Base-by-base conservation (phyloP, 169 alveolate species). In the Eimeria maxima region DNA sequence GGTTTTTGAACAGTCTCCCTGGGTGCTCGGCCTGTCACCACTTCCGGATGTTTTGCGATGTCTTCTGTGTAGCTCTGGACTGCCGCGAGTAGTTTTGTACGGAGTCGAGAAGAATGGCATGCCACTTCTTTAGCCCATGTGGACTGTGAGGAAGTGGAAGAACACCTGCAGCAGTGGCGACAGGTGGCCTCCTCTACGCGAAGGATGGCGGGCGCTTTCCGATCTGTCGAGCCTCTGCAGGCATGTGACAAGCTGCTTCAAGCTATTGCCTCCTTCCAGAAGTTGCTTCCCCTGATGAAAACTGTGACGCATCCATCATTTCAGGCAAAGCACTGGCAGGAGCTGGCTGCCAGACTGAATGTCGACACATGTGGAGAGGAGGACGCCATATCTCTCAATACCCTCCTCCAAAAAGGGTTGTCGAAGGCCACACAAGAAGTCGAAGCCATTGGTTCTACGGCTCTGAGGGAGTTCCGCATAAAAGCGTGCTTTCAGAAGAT, bases 401-500 rank as follows among this genome's bases (percentile, higher is more conserved):
- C 71, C 86, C 96, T 90, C 95, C 97, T 33, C 67, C 96, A 87
- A 67, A 95, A 60, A 90, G 96, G 60, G 83, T 96, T 74, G 95
- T 87, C 91, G 93, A 96, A 84, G 83, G 80, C 63, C 96, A 94
- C 91, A 93, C 98, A 24, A 92, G 96, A 74, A 81, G 91, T 86
- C 89, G 94, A 80, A 93, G 97, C 5, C 96, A 96, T 93, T 96
- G 97, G 98, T 71, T 78, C 95, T 95, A 73, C 92, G 27, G 93
- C 94, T 14, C 0, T 47, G 63, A 53, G 80, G 18, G 87, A 83
- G 55, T 53, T 94, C 73, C 94, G 81, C 92, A 38, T 80, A 67
- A 69, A 94, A n/a, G 96, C 76, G 24, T 88, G 94, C 94, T 94
- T 94, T 29, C 91, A 88, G 55, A 63, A 81, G 57, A 53, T 78